phyloP scores from a whole-genome alignment of 345 rosid genomes.

The Moricandia moricandioides region DNA sequence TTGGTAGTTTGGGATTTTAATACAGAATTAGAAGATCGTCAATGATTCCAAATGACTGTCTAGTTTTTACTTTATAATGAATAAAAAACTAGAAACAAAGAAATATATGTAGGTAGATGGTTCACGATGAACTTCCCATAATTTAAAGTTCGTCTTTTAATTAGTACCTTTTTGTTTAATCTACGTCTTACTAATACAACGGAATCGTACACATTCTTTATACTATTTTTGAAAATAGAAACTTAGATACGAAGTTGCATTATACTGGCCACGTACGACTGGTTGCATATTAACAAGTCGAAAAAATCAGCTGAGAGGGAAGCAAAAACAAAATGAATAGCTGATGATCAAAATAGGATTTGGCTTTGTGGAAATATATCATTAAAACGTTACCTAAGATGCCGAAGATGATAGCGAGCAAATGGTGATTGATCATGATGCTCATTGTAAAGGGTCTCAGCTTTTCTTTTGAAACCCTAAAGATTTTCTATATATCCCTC shows the following conservation, averaged over 20 bases:
- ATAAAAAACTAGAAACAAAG: conserved; percentile 6
- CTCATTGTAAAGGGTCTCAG: conserved; percentile 40
- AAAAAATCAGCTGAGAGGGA: not conserved
- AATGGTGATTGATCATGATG: conserved; percentile 34
- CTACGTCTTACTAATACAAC: not conserved
- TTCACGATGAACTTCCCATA: conserved; percentile 11
- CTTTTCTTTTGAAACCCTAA: conserved; percentile 35
- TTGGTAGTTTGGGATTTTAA: conserved; percentile 1
- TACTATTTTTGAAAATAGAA: not conserved
- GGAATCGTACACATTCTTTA: not conserved
- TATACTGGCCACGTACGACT: not conserved
- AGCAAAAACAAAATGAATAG: not conserved
- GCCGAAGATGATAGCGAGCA: conserved; percentile 53
- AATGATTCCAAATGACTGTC: not conserved
- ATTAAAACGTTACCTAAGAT: conserved; percentile 55
- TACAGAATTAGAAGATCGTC: not conserved
- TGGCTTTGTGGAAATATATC: not conserved
- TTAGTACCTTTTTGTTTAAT: not conserved
- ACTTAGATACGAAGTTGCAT: not conserved
- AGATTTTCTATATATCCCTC: conserved; percentile 4
- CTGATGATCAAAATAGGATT: not conserved
- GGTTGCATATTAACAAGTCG: not conserved
- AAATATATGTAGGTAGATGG: not conserved
- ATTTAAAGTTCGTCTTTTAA: not conserved
- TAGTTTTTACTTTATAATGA: not conserved